phyloP scores from a whole-genome alignment of 768 basidiomycete genomes.

The Psilocybe sp. region DNA sequence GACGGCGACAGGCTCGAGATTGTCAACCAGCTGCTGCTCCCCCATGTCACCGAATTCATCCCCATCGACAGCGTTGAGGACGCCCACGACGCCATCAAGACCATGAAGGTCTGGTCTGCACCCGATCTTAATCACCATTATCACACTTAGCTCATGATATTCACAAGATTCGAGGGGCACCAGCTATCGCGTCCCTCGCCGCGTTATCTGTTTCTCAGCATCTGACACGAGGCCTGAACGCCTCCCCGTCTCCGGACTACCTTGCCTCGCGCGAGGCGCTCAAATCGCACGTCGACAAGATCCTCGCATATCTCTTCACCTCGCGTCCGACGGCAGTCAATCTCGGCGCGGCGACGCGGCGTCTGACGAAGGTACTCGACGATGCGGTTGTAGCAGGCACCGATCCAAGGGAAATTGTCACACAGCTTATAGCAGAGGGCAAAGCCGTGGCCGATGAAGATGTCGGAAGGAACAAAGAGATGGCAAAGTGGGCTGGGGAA shows the following conservation, averaged over 20 bases:
- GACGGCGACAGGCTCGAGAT: constrained; percentile 64
- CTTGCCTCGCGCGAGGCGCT: constrained; percentile 53
- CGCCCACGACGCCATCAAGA: constrained; percentile 91
- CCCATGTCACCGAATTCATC: constrained; percentile 66
- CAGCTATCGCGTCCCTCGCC: constrained; percentile 92
- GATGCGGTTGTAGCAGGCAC: constrained; percentile 37
- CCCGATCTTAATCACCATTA: neutral
- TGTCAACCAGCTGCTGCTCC: constrained; percentile 85
- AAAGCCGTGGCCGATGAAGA: constrained; percentile 82
- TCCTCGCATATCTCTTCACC: constrained; percentile 73
- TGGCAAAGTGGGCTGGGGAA: constrained; percentile 82
- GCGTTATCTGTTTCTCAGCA: constrained; percentile 72
- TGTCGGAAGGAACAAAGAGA: constrained; percentile 78
- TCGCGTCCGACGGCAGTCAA: constrained; percentile 98
- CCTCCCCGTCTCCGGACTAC: constrained; percentile 48
- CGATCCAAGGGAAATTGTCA: constrained; percentile 45
- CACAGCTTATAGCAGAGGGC: constrained; percentile 68
- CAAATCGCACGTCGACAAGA: constrained; percentile 48
- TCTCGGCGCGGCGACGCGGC: constrained; percentile 79
- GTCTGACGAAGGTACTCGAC: constrained; percentile 56
- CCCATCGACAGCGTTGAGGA: constrained; percentile 71
- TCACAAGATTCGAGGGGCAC: constrained; percentile 74
- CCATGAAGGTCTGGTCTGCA: constrained; percentile 85
- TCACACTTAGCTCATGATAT: constrained; percentile 7
- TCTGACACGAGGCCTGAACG: constrained; percentile 51